Evolutionary conservation across 805 yeast species (phyloP), one percentile per base, ranked within the genome.

Genomic region (Candida multigemmis): DNA sequence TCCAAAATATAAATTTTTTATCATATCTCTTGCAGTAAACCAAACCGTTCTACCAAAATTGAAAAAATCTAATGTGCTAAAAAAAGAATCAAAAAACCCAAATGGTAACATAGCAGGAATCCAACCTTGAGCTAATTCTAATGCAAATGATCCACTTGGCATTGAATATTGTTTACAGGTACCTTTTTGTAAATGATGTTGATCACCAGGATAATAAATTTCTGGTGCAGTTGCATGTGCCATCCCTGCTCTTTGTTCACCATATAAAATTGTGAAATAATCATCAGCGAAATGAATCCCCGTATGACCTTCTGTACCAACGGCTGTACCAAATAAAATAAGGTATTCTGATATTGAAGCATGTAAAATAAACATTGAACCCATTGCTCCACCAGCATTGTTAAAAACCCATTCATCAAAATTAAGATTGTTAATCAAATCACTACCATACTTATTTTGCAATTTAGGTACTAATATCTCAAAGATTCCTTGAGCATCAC

Each of bases 321-420:
- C 70, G 2, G 96, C 84, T 24, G 93, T 71, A 26, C 98, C 98
- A 38, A 91, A 91, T 50, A 91, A 71, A 47, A 91, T 91, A 50
- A 91, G 58, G 50, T 91, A 91, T 58, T 91, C 98, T 5, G 91
- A 66, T 42, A 91, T 65, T 6, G 97, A 91, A 7, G 97, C 96
- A 53, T 91, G 98, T 39, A 89, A 65, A 35, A 91, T 84, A 42
- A 84, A 71, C 97, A 91, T 89, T 30, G 86, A 75, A 14, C 93
- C 91, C 98, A 91, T 91, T 27, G 98, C 97, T 41, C 95, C 95
- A 30, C 98, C 98, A 3, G 98, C 98, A 44, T 84, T 85, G 69
- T 91, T 91, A 71, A 77, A 89, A 27, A 91, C 80, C 97, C 97
- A 91, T 38, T 87, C 89, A 28, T 81, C 80, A 26, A 65, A 62